phyloP scores from a whole-genome alignment of 371 early-diverging fungal species.

The Mucor saturninus region DNA sequence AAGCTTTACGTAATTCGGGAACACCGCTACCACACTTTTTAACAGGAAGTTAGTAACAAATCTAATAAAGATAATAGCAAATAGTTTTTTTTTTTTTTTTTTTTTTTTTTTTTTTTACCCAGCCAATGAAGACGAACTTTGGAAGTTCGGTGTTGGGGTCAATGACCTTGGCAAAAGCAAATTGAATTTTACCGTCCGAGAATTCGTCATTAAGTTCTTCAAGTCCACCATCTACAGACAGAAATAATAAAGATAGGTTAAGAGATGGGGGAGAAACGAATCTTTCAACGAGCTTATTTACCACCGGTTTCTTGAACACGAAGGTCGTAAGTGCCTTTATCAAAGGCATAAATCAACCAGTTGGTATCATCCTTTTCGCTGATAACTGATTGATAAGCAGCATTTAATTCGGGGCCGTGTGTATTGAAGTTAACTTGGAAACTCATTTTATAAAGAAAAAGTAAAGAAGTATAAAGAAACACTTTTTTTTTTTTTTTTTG shows the following conservation, averaged over 20 bases:
- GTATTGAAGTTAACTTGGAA: conserved; percentile 70
- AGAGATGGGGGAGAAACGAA: neutral
- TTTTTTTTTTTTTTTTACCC: conserved; percentile 64
- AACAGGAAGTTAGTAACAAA: neutral
- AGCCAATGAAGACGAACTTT: conserved; percentile 92
- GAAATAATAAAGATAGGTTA: neutral
- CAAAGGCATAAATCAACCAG: conserved; percentile 87
- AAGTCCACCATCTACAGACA: conserved; percentile 67
- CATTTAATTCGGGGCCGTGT: conserved; percentile 62
- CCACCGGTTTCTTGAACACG: conserved; percentile 75
- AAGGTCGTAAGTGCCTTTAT: conserved; percentile 83
- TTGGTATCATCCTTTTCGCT: conserved; percentile 57
- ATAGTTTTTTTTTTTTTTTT: conserved; percentile 9
- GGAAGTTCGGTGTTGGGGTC: conserved; percentile 89
- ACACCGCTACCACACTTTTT: conserved; percentile 93
- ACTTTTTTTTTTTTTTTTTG: neutral
- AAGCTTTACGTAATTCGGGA: conserved; percentile 88
- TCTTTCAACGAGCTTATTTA: conserved; percentile 17
- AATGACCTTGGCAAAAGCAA: conserved; percentile 82
- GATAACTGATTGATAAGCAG: conserved; percentile 75
- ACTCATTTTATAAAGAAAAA: conserved; percentile 48
- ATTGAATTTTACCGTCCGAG: conserved; percentile 87
- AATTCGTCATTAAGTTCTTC: conserved; percentile 92
- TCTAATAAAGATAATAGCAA: neutral
- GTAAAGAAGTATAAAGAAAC: neutral